phyloP scores from a whole-genome alignment of 345 rosid species.

The Pugionium cornutum region DNA sequence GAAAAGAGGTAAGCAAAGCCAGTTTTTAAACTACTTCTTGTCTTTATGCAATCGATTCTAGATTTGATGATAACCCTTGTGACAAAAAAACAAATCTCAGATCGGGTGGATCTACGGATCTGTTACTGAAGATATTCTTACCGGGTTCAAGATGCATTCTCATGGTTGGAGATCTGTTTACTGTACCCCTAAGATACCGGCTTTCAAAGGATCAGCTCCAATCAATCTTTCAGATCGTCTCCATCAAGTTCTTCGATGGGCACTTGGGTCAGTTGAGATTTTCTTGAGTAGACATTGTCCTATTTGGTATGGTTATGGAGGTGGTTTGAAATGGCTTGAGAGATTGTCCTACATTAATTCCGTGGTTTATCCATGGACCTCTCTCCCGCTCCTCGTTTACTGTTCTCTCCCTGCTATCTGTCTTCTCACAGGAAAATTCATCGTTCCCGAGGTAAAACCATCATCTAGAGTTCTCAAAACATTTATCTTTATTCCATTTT shows the following conservation, averaged over 20 bases:
- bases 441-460: conserved; percentile 86
- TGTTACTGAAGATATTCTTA: conserved; percentile 59
- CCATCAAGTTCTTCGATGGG: conserved; percentile 97
- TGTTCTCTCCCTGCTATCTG: conserved; percentile 97
- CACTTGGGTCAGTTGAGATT: conserved; percentile 97
- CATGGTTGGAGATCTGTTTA: conserved; percentile 99
- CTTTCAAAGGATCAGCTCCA: conserved; percentile 68
- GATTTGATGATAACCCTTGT: conserved; percentile 16
- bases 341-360: conserved; percentile 94
- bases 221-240: conserved; percentile 96
- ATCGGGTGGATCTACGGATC: conserved; percentile 95
- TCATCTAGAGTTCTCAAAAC: conserved; percentile 19
- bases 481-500: neutral
- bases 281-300: conserved; percentile 98
- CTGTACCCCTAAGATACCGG: conserved; percentile 85
- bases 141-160: conserved; percentile 99
- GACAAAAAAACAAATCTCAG: conserved; percentile 39
- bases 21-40: neutral
- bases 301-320: conserved; percentile 98
- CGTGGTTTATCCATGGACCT: conserved; percentile 95
- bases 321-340: conserved; percentile 95
- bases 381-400: conserved; percentile 86
- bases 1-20: conserved; percentile 77
- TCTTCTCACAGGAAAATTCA: conserved; percentile 58
- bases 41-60: conserved; percentile 8